phyloP scores from a whole-genome alignment of 176 grass and related monocot species.

The Triticum turgidum region DNA sequence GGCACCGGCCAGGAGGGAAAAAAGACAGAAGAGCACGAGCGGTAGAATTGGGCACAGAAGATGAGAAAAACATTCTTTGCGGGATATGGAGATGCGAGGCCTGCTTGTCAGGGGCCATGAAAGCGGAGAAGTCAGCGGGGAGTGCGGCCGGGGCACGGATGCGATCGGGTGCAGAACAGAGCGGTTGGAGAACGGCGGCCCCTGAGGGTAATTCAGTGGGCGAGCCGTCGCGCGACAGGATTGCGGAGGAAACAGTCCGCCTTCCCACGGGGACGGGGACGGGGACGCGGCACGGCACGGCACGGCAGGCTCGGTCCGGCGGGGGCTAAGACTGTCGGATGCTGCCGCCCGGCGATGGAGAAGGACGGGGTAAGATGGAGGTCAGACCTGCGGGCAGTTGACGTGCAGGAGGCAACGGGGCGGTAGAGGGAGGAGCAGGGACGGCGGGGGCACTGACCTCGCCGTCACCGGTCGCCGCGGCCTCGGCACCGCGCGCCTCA shows the following conservation, averaged over 20 bases:
- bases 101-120: not conserved
- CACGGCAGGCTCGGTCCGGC: not conserved
- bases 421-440: not conserved
- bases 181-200: not conserved
- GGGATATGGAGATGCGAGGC: not conserved
- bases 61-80: not conserved
- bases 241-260: not conserved
- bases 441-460: constrained; percentile 26
- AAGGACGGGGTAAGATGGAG: not conserved
- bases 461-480: not conserved
- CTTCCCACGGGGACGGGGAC: not conserved
- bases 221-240: not conserved
- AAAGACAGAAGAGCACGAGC: not conserved
- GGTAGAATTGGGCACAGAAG: not conserved
- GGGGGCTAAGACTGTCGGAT: not conserved
- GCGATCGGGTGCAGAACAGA: not conserved
- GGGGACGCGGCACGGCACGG: not conserved
- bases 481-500: not conserved
- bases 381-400: not conserved
- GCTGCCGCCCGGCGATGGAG: not conserved
- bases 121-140: not conserved
- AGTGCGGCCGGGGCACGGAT: not conserved
- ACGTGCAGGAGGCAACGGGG: not conserved
- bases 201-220: not conserved
- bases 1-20: not conserved